Percentiles rank a stretch among this genome's conserved stretches.
Conservation (phyloP, 768 basidiomycete genomes). For the Cystobasidiopsis lactophilus region DNA sequence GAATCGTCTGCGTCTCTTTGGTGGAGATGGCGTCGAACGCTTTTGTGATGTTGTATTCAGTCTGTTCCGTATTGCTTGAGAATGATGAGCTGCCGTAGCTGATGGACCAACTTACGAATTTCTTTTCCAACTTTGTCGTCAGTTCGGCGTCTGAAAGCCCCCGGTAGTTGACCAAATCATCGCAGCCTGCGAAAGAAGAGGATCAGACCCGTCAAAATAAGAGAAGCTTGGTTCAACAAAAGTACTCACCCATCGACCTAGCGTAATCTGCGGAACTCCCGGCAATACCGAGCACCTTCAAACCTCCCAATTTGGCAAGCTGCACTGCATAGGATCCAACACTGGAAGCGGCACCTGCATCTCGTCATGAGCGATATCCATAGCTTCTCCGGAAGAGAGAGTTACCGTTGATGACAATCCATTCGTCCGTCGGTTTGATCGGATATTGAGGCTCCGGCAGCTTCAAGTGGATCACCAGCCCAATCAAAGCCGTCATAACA, state of each 20-base stretch:
- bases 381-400: too few relatives aligned
- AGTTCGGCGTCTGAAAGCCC: not conserved
- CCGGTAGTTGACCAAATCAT: slow-evolving; percentile 21
- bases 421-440: not conserved
- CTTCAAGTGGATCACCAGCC: slow-evolving; percentile 12
- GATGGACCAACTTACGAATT: too few relatives aligned
- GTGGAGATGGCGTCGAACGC: slow-evolving; percentile 12
- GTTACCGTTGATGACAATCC: slow-evolving; percentile 3
- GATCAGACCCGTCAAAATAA: too few relatives aligned
- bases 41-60: slow-evolving; percentile 9
- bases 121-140: slow-evolving; percentile 2
- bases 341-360: slow-evolving; percentile 15
- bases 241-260: slow-evolving; percentile 10
- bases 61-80: not conserved
- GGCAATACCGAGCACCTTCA: slow-evolving; percentile 16
- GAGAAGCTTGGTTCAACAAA: slow-evolving; percentile 12
- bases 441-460: slow-evolving; percentile 3
- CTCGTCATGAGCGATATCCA: too few relatives aligned
- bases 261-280: slow-evolving; percentile 9
- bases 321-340: slow-evolving; percentile 19
- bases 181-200: too few relatives aligned
- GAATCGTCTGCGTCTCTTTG: slow-evolving; percentile 1
- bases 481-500: slow-evolving; percentile 17
- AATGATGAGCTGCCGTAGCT: too few relatives aligned
- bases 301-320: slow-evolving; percentile 15